Base-by-base conservation (phyloP, 108 stramenopile genomes). In the Thalassiosira profunda region DNA sequence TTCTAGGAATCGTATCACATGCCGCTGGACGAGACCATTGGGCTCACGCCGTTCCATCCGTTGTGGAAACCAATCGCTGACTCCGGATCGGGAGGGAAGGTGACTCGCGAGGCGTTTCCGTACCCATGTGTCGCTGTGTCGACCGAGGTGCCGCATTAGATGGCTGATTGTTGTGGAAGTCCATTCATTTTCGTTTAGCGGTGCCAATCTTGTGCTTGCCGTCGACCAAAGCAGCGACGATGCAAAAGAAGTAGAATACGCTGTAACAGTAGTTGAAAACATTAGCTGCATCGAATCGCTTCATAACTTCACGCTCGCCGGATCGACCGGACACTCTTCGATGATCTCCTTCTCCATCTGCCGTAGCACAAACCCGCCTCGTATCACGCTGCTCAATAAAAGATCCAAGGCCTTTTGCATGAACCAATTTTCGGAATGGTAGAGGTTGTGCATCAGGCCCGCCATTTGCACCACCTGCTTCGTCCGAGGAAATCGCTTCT, bases 51-150 rank as follows among this genome's bases (percentile, higher is more conserved):
- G 7, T 78, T 65, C 23, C 76, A 78, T 78, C 76, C 76, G 7
- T 37, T 68, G 33, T 76, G 74, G 74, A 55, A 28, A 34, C 20
- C 10, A 21, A 36, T n/a, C 33, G 59, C n/a, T 5, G 5, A n/a
- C n/a, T n/a, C n/a, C n/a, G n/a, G n/a, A n/a, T n/a, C 47, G 1
- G 12, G n/a, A n/a, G n/a, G n/a, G n/a, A n/a, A n/a, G n/a, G n/a
- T n/a, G n/a, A n/a, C n/a, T n/a, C n/a, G n/a, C n/a, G n/a, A n/a
- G n/a, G n/a, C 37, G 15, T 67, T 55, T 54, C 66, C 67, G 1
- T 76, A 68, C 49, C 74, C 67, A 4, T 67, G 60, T 47, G 52
- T 68, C 2, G 74, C 74, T 17, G 20, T 68, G 30, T 54, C 52
- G 0, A 49, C 38, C 5, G 21, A 36, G 34, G 37, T 40, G 5